These are phyloP conservation scores for Lindgomyces ingoldianus DNA, from an alignment of 495 filamentous ascomycete genomes.

Conservation along the genomic window DNA sequence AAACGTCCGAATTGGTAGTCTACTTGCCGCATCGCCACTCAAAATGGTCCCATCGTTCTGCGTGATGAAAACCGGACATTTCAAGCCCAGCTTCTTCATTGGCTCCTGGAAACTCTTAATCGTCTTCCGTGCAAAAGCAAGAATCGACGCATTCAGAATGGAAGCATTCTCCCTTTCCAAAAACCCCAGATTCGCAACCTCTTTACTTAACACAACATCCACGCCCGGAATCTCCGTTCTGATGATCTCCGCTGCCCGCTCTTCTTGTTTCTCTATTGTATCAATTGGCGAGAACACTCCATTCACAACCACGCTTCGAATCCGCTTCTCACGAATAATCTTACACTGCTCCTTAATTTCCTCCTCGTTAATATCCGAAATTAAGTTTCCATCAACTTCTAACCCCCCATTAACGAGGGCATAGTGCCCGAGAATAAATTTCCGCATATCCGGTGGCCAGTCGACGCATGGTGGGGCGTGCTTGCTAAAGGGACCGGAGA, in stretches of 20 bases:
- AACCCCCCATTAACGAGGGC: constrained; percentile 52
- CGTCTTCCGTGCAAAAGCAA: constrained; percentile 49
- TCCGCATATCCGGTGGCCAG: constrained; percentile 40
- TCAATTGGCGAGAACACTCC: constrained; percentile 63
- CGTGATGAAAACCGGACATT: constrained; percentile 54
- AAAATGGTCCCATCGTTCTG: constrained; percentile 57
- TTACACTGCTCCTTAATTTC: constrained; percentile 50
- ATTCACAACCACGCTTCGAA: constrained; percentile 56
- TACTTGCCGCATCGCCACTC: constrained; percentile 43
- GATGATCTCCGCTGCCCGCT: constrained; percentile 50
- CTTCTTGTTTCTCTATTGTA: constrained; percentile 52
- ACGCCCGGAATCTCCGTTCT: constrained; percentile 48
- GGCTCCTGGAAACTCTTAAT: constrained; percentile 50
- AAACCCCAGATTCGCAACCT: constrained; percentile 53
- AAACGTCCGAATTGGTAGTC: constrained; percentile 55
- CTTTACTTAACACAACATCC: constrained; percentile 52
- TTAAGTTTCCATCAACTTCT: constrained; percentile 54
- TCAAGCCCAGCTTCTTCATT: constrained; percentile 47
- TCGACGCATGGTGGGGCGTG: constrained; percentile 58
- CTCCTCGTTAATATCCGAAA: constrained; percentile 50
- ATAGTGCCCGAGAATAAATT: constrained; percentile 51
- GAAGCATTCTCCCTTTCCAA: constrained; percentile 57
- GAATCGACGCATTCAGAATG: constrained; percentile 55
- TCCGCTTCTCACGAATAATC: constrained; percentile 49
- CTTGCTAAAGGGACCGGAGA: constrained; percentile 57